phyloP scores from a whole-genome alignment of 306 rosid species.

The Herpetospermum pedunculosum region DNA sequence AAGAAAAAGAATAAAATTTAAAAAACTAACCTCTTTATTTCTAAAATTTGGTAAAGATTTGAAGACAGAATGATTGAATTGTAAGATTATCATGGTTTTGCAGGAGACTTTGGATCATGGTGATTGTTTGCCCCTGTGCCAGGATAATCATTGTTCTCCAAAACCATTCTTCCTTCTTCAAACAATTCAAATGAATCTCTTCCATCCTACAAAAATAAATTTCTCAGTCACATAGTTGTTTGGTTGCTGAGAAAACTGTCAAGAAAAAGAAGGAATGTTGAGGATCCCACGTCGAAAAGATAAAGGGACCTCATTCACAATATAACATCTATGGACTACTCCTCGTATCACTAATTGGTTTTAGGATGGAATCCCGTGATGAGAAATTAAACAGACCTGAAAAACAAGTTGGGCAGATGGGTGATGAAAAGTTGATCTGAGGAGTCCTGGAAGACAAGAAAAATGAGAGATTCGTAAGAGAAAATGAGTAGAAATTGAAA shows the following conservation, averaged over 20 bases:
- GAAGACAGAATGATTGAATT: too few species aligned
- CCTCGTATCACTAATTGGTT: too few species aligned
- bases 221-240: neutral
- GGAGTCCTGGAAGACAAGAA: slow-evolving; percentile 21
- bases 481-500: neutral
- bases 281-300: too few species aligned
- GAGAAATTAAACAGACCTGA: too few species aligned
- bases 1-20: neutral
- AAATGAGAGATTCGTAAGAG: neutral
- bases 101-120: slow-evolving; percentile 51
- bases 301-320: too few species aligned
- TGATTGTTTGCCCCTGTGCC: slow-evolving; percentile 54
- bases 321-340: too few species aligned
- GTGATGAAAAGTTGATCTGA: slow-evolving; percentile 16
- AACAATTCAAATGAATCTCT: slow-evolving; percentile 12
- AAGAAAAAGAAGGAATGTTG: too few species aligned
- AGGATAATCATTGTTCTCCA: slow-evolving; percentile 45
- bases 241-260: neutral
- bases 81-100: too few species aligned
- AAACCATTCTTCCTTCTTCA: slow-evolving; percentile 32
- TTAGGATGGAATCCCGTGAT: too few species aligned
- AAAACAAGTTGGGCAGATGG: slow-evolving; percentile 13
- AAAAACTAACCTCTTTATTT: neutral
- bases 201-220: slow-evolving; percentile 18
- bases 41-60: neutral